These are phyloP conservation scores for Cutaneotrichosporon sp. DNA, from an alignment of 1,284 basidiomycete species.

Conservation along the genomic window DNA sequence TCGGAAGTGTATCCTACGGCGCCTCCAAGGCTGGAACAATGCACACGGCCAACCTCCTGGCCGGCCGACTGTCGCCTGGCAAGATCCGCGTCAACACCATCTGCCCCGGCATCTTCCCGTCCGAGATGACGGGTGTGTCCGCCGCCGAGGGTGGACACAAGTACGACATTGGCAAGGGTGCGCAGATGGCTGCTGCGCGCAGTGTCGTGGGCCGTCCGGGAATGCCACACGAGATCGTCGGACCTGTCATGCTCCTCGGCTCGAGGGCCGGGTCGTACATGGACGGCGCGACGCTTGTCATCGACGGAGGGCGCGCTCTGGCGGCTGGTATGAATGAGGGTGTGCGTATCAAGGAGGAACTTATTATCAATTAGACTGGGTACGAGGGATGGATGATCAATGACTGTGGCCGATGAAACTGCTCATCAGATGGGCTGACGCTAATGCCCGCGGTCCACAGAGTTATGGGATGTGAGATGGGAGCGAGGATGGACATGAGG, in stretches of 20 bases:
- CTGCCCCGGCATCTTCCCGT: slow-evolving; percentile 43
- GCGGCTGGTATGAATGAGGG: slow-evolving; percentile 42
- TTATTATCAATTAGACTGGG: slow-evolving; percentile 22
- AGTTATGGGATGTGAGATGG: no score
- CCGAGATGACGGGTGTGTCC: slow-evolving; percentile 42
- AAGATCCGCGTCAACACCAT: slow-evolving; percentile 49
- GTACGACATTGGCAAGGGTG: slow-evolving; percentile 28
- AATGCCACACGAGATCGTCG: slow-evolving; percentile 48
- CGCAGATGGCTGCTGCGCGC: slow-evolving; percentile 34
- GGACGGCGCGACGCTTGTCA: slow-evolving; percentile 43
- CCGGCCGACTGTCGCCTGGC: slow-evolving; percentile 37
- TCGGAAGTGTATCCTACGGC: slow-evolving; percentile 44
- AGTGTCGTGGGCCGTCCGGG: slow-evolving; percentile 48
- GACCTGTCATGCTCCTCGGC: slow-evolving; percentile 45
- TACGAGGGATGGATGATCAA: no score
- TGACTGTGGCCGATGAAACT: no score
- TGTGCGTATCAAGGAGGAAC: slow-evolving; percentile 35
- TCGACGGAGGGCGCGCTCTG: slow-evolving; percentile 50
- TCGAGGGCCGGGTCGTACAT: slow-evolving; percentile 47
- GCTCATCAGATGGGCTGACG: no score
- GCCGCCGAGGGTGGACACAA: slow-evolving; percentile 23
- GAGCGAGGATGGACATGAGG: no score
- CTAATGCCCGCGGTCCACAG: no score
- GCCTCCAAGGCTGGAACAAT: slow-evolving; percentile 47
- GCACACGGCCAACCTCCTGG: slow-evolving; percentile 39